These are phyloP conservation scores for Hsuehochloa calcarea DNA, from an alignment of 176 grass and related monocot genomes.

Conservation along the genomic window DNA sequence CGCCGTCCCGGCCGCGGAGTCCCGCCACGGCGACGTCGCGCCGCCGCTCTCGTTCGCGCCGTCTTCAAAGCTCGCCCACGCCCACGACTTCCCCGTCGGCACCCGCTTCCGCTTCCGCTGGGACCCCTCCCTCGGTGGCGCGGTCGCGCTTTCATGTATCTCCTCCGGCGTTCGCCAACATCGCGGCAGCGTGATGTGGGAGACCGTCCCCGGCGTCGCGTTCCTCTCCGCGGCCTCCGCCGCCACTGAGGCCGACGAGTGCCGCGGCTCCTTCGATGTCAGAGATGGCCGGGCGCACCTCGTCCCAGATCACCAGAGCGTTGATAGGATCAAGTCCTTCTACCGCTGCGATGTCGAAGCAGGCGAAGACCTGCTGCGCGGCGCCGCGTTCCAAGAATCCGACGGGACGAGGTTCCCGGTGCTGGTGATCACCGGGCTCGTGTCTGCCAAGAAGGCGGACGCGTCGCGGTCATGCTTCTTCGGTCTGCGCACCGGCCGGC, in stretches of 20 bases:
- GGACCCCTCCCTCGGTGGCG: slow-evolving; percentile 44
- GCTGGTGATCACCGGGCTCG: slow-evolving; percentile 55
- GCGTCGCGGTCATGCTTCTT: slow-evolving; percentile 25
- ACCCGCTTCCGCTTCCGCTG: slow-evolving; percentile 56
- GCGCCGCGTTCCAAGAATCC: slow-evolving; percentile 27
- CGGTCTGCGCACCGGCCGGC: slow-evolving; percentile 13
- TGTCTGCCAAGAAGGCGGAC: slow-evolving; percentile 37
- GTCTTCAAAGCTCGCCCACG: slow-evolving; percentile 57
- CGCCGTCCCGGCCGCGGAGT: slow-evolving; percentile 37
- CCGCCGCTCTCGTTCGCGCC: slow-evolving; percentile 49
- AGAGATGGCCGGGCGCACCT: slow-evolving; percentile 51
- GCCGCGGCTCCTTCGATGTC: slow-evolving; percentile 79
- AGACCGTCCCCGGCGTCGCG: slow-evolving; percentile 61
- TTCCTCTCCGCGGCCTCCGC: slow-evolving; percentile 70
- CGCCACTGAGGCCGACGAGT: slow-evolving; percentile 59
- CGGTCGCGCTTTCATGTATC: slow-evolving; percentile 21
- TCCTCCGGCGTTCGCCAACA: not conserved
- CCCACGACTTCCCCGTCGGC: slow-evolving; percentile 53
- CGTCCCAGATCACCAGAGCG: slow-evolving; percentile 54
- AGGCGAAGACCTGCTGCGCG: slow-evolving; percentile 40
- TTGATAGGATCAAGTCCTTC: slow-evolving; percentile 54
- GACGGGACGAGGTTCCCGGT: slow-evolving; percentile 50
- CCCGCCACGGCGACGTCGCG: slow-evolving; percentile 29
- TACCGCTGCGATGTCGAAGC: slow-evolving; percentile 45
- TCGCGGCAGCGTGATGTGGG: slow-evolving; percentile 45